These are phyloP conservation scores for Acanthamoeba lenticulata DNA, from an alignment of 208 protist species.

Conservation along the genomic window DNA sequence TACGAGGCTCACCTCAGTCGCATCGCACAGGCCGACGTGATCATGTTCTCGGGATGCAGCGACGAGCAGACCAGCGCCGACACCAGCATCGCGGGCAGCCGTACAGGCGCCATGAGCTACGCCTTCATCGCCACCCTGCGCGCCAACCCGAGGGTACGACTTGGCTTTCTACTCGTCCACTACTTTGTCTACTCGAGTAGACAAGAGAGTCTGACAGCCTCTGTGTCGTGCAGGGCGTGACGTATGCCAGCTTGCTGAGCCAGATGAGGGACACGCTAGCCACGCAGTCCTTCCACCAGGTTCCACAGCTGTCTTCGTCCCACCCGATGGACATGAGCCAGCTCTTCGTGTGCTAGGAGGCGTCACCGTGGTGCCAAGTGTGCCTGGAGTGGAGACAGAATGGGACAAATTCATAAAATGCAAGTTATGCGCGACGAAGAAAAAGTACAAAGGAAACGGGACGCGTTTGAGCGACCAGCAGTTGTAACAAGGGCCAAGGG, in stretches of 20 bases:
- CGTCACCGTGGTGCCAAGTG: too few species aligned
- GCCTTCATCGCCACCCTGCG: neutral
- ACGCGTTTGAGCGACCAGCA: too few species aligned
- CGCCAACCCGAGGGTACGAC: neutral
- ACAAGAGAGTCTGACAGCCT: neutral
- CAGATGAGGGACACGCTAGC: neutral
- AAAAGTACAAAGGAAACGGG: too few species aligned
- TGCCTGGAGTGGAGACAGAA: too few species aligned
- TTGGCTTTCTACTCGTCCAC: neutral
- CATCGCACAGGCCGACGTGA: slow-evolving; percentile 42
- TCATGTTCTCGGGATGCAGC: slow-evolving; percentile 69
- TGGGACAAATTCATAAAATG: too few species aligned
- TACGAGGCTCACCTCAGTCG: neutral
- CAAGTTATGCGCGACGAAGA: too few species aligned
- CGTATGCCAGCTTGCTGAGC: neutral
- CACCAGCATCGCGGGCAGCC: neutral
- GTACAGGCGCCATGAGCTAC: slow-evolving; percentile 44
- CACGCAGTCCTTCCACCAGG: neutral
- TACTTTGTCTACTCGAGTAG: neutral
- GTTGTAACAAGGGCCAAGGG: too few species aligned
- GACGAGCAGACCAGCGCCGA: slow-evolving; percentile 58
- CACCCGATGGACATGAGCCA: slow-evolving; percentile 45
- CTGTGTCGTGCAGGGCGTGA: neutral
- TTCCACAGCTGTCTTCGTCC: neutral
- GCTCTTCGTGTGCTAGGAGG: too few species aligned